Conservation (phyloP, 192 early-diverging fungal species). For the Endogone sp. region DNA sequence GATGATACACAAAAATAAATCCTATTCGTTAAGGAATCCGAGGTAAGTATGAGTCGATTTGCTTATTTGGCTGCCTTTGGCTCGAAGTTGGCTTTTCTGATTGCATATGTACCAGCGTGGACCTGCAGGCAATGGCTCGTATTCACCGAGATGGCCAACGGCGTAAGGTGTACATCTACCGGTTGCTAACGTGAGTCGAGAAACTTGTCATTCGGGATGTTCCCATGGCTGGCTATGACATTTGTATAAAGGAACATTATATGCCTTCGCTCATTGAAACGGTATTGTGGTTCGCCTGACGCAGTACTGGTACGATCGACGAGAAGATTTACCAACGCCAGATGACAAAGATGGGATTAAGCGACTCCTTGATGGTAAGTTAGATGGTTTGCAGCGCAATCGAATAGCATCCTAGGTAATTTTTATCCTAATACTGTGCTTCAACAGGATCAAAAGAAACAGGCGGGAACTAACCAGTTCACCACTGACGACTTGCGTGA, state of each 20-base stretch:
- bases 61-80: neutral
- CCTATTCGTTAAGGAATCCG: conserved; percentile 8
- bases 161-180: conserved; percentile 30
- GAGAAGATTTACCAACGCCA: conserved; percentile 65
- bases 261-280: no score
- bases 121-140: conserved; percentile 60
- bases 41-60: conserved; percentile 6
- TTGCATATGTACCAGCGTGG: conserved; percentile 16
- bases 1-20: neutral
- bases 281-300: no score
- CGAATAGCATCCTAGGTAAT: neutral
- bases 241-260: no score
- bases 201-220: neutral
- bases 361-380: conserved; percentile 51
- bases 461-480: conserved; percentile 44
- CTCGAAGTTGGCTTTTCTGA: neutral
- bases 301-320: conserved; percentile 34
- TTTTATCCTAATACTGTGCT: neutral
- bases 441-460: conserved; percentile 22
- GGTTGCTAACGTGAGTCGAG: conserved; percentile 29
- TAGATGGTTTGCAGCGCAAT: neutral
- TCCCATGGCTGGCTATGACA: no score
- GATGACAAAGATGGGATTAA: conserved; percentile 52
- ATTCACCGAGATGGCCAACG: conserved; percentile 47
- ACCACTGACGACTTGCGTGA: conserved; percentile 48